phyloP scores from a whole-genome alignment of 495 filamentous ascomycete genomes.

The Staphylotrichum longicolle region DNA sequence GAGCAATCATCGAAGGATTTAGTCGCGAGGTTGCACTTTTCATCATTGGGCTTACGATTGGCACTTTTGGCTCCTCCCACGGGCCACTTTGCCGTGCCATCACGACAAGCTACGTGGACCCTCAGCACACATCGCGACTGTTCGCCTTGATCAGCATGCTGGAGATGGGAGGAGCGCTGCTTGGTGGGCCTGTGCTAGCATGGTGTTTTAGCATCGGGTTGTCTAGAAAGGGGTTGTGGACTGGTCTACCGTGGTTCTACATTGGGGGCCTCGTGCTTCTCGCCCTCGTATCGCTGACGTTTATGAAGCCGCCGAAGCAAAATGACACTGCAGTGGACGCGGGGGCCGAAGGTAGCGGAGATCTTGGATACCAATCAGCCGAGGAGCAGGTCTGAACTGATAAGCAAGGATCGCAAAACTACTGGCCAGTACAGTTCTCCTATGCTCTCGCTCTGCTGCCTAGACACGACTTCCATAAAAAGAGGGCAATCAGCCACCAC shows the following conservation, averaged over 20 bases:
- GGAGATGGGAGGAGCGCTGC: constrained; percentile 53
- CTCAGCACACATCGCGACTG: constrained; percentile 54
- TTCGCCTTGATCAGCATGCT: constrained; percentile 57
- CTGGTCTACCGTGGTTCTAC: constrained; percentile 55
- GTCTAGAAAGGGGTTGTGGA: constrained; percentile 49
- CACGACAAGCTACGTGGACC: constrained; percentile 51
- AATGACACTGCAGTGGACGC: background rate
- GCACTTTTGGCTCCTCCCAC: constrained; percentile 56
- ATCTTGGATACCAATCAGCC: constrained; percentile 14
- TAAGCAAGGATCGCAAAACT: no score
- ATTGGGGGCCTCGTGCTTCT: constrained; percentile 44
- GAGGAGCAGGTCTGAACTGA: background rate
- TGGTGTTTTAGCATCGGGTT: constrained; percentile 54
- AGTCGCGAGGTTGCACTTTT: constrained; percentile 52
- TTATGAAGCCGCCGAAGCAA: constrained; percentile 36
- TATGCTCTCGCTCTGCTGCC: no score
- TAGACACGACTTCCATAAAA: no score
- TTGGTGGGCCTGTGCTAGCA: constrained; percentile 54
- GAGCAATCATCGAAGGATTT: constrained; percentile 27
- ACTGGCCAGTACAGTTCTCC: no score
- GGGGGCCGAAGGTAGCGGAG: constrained; percentile 2
- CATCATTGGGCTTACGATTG: constrained; percentile 52
- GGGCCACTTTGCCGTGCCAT: constrained; percentile 45
- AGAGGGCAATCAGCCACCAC: no score
- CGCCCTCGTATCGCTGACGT: constrained; percentile 42